A percentile compares a stretch with the other conserved stretches of the same genome.
Conservation (phyloP, 2,329 filamentous ascomycete genomes). For the Alternaria gansuensis region DNA sequence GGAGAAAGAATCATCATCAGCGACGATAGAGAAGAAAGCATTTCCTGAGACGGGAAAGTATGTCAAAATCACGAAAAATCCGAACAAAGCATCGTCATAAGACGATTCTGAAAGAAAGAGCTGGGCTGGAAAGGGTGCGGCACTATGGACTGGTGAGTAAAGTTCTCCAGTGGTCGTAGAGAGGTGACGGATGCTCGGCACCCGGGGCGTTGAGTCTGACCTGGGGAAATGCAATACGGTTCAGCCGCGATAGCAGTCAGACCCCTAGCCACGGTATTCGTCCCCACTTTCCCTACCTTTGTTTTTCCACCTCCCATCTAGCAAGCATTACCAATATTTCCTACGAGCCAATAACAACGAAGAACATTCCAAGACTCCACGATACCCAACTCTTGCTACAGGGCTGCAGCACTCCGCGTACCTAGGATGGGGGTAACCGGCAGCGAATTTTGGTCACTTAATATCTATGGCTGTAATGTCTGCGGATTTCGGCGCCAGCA, state of each 20-base stretch:
- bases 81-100: not conserved
- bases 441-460: conserved; percentile 7
- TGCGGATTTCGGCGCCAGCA: conserved; percentile 14
- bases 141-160: conserved; percentile 20
- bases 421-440: conserved; percentile 3
- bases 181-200: not conserved
- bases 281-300: conserved; percentile 4
- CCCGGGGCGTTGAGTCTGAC: not conserved
- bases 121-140: conserved; percentile 19
- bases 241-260: not conserved
- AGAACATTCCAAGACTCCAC: not conserved
- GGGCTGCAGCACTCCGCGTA: conserved; percentile 13
- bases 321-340: conserved; percentile 4
- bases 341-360: not conserved
- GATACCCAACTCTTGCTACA: conserved; percentile 7
- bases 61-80: conserved; percentile 28
- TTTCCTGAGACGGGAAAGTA: conserved; percentile 33
- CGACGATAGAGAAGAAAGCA: conserved; percentile 1
- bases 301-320: conserved; percentile 3
- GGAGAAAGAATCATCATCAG: conserved; percentile 22
- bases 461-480: conserved; percentile 6
- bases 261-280: not conserved
- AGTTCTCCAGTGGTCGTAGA: not conserved
- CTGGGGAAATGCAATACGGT: not conserved
- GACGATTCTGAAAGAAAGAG: not conserved